Percentiles rank a stretch among this genome's conserved stretches.
Evolutionary conservation across 2,329 filamentous ascomycete species (phyloP).

Genomic region (Fusarium setosum): DNA sequence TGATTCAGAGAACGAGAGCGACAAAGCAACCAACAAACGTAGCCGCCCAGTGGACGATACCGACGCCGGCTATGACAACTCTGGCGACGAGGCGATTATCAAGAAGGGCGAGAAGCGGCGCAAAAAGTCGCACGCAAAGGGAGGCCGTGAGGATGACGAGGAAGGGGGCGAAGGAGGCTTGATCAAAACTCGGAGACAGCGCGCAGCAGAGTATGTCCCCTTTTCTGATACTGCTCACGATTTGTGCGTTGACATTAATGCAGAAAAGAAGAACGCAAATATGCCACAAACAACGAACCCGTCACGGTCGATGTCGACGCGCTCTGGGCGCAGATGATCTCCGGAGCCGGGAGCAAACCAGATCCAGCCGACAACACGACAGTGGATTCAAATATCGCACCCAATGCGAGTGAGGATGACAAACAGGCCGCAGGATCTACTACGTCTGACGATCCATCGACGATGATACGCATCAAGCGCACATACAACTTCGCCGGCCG

Average conservation of each 20-base stretch:
- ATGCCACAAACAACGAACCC: conserved; percentile 63
- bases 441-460: conserved; percentile 41
- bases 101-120: conserved; percentile 67
- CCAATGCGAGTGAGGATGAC: conserved; percentile 15
- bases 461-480: conserved; percentile 73
- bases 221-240: background rate
- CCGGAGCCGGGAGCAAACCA: conserved; percentile 45
- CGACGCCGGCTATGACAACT: conserved; percentile 68
- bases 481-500: conserved; percentile 82
- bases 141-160: conserved; percentile 58
- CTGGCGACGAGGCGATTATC: conserved; percentile 79
- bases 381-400: conserved; percentile 2
- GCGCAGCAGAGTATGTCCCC: conserved; percentile 69
- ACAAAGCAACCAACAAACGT: conserved; percentile 42
- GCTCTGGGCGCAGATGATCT: conserved; percentile 75
- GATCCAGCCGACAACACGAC: conserved; percentile 14
- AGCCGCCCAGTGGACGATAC: conserved; percentile 30
- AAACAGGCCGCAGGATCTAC: background rate
- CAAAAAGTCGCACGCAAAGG: conserved; percentile 57
- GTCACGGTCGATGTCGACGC: conserved; percentile 79
- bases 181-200: conserved; percentile 79
- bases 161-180: conserved; percentile 70
- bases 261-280: conserved; percentile 68
- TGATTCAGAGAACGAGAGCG: conserved; percentile 58
- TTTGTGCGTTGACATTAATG: conserved; percentile 13